These are phyloP conservation scores for Mycena kentingensis DNA, from an alignment of 768 basidiomycete genomes.

Conservation along the genomic window DNA sequence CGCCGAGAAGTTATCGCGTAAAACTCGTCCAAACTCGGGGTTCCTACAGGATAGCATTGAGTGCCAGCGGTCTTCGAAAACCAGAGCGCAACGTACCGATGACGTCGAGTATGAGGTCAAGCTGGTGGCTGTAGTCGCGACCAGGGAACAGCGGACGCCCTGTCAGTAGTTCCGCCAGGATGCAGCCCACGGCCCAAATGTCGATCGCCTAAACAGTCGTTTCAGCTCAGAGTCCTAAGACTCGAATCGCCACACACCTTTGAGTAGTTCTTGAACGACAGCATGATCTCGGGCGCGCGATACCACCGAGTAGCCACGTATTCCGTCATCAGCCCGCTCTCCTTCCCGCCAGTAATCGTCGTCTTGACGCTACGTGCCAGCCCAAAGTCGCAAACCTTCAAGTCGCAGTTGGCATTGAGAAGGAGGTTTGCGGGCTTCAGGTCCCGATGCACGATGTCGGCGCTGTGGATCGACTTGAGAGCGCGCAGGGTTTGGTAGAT, in stretches of 20 bases:
- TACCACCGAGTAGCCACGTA: no score
- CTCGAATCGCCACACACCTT: conserved; percentile 45
- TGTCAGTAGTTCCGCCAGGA: conserved; percentile 79
- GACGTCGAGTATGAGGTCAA: conserved; percentile 85
- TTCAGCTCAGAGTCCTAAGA: conserved; percentile 14
- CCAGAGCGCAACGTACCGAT: conserved; percentile 50
- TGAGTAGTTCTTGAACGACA: conserved; percentile 88
- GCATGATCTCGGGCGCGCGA: conserved; percentile 96
- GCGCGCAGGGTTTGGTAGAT: no score
- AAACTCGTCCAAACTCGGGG: conserved; percentile 88
- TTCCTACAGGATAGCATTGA: conserved; percentile 50
- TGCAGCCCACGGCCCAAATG: conserved; percentile 75
- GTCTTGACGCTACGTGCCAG: conserved; percentile 69
- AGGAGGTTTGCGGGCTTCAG: conserved; percentile 87
- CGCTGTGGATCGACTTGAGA: conserved; percentile 87
- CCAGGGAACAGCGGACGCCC: conserved; percentile 88
- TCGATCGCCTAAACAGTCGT: conserved; percentile 50
- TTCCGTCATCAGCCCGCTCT: conserved; percentile 73
- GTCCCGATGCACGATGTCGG: conserved; percentile 77
- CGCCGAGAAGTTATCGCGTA: conserved; percentile 85
- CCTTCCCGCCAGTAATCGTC: conserved; percentile 56
- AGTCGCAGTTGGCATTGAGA: conserved; percentile 86
- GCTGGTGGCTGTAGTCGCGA: conserved; percentile 84
- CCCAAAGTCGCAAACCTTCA: conserved; percentile 90
- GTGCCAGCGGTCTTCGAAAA: conserved; percentile 25